Evolutionary conservation across 2,329 filamentous ascomycete species (phyloP).

Genomic region (Curvularia verruculosa): DNA sequence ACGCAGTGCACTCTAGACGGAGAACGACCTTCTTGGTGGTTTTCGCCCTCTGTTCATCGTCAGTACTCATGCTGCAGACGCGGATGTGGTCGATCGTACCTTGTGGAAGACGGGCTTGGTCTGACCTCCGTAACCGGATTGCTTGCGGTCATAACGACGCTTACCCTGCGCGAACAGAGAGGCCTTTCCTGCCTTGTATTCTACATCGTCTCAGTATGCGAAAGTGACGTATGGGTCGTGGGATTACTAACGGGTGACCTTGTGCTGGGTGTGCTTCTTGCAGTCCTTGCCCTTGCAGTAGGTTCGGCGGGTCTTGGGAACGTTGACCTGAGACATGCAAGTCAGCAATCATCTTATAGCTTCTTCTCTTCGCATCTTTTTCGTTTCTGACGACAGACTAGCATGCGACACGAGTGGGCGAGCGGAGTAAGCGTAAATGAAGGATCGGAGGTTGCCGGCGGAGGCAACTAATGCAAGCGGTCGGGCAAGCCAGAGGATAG

Average conservation of each 20-base stretch:
- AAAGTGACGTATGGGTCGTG: constrained; percentile 3
- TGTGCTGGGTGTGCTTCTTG: constrained; percentile 59
- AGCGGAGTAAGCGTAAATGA: constrained; percentile 5
- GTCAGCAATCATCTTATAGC: constrained; percentile 24
- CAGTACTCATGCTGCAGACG: constrained; percentile 8
- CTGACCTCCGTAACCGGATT: constrained; percentile 99
- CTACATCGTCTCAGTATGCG: constrained; percentile 40
- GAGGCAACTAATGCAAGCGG: neutral
- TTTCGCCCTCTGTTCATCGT: constrained; percentile 82
- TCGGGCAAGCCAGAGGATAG: neutral
- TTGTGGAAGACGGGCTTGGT: constrained; percentile 99
- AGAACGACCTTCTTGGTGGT: constrained; percentile 99
- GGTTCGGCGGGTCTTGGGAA: constrained; percentile 96
- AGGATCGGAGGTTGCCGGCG: neutral
- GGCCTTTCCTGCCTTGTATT: constrained; percentile 98
- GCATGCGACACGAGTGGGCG: constrained; percentile 17
- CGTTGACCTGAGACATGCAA: constrained; percentile 75
- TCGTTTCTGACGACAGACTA: neutral
- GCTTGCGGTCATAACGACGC: constrained; percentile 90
- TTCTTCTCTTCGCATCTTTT: neutral
- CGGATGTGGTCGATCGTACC: constrained; percentile 22
- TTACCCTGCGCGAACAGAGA: constrained; percentile 98
- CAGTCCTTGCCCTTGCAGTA: constrained; percentile 97
- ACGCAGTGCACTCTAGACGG: constrained; percentile 94
- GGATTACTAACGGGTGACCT: constrained; percentile 46